Evolutionary conservation across 73 alveolate species (phyloP), one percentile per base, ranked within the genome.

Genomic region (Vitrella brassicaformis): DNA sequence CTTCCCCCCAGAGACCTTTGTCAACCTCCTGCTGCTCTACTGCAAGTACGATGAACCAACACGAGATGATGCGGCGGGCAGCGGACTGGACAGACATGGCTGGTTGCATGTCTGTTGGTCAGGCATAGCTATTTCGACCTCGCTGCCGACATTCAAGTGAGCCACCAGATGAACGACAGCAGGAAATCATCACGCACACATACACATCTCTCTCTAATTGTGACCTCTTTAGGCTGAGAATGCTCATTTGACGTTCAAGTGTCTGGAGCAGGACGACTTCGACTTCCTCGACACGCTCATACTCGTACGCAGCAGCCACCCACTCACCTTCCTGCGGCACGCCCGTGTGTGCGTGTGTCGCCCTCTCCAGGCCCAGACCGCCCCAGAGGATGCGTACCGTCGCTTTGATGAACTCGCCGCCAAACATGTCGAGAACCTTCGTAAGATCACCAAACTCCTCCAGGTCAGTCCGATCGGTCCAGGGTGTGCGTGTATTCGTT

Each of bases 1-100:
- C 31, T 94, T 92, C 87, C 99, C 99, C 1, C 96, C 95, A 68
- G 99, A 96, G 82, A 94, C 99, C 7, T 94, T 96, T 81, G 94
- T 98, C 0, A 96, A 96, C 86, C 81, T 96, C 47, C 91, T 96
- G 66, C 84, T 96, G 28, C 87, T 96, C 47, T 96, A 96, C 80
- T 96, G 99, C 98, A 96, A 96, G 84, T 94, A 96, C 85, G 73
- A 92, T 31, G 93, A 90, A 80, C 92, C 73, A 81, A n/a, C n/a
- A n/a, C n/a, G n/a, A n/a, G 99, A 94, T 66, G 87, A 91, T 29
- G 99, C 98, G 46, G 97, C 97, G 18, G 99, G 91, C 88, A 94
- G 93, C 65, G 71, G 82, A 29, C 22, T 66, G 18, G 31, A 18
- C 31, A 66, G 31, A 18, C 10, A 8, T 39, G 56, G 14, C 56